Evolutionary conservation across 148 eudicot genomes (phyloP).

Genomic region (Rhododendron williamsianum): DNA sequence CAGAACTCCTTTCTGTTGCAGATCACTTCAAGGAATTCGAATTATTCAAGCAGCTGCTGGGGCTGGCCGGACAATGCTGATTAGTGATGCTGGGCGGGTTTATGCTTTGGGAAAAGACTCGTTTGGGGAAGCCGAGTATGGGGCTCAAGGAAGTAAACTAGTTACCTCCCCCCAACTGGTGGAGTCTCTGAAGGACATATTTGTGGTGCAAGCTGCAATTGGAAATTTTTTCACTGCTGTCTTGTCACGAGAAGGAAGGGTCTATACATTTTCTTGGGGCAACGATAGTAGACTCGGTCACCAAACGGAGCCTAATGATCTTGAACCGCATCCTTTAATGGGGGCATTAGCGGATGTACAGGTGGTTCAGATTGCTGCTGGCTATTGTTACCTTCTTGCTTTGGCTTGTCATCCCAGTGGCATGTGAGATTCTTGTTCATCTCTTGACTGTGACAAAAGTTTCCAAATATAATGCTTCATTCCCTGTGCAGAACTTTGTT

Average conservation of each 20-base stretch:
- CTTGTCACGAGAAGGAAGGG: slow-evolving; percentile 86
- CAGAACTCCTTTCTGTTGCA: slow-evolving; percentile 31
- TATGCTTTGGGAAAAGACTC: slow-evolving; percentile 82
- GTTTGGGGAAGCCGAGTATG: slow-evolving; percentile 77
- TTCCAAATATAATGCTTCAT: neutral
- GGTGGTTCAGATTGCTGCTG: slow-evolving; percentile 88
- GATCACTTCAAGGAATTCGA: slow-evolving; percentile 84
- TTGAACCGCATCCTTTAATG: slow-evolving; percentile 65
- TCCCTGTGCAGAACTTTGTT: neutral
- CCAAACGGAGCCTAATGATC: slow-evolving; percentile 61
- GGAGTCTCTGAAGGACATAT: slow-evolving; percentile 79
- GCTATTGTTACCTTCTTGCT: slow-evolving; percentile 90
- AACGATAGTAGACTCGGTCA: slow-evolving; percentile 67
- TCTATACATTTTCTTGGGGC: slow-evolving; percentile 97
- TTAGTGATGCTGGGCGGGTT: slow-evolving; percentile 72
- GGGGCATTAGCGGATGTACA: slow-evolving; percentile 81
- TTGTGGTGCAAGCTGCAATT: slow-evolving; percentile 91
- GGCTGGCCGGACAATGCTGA: slow-evolving; percentile 82
- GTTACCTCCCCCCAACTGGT: slow-evolving; percentile 59
- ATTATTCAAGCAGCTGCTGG: slow-evolving; percentile 93
- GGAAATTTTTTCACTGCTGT: slow-evolving; percentile 90
- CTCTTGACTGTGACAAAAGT: neutral
- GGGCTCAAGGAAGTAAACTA: slow-evolving; percentile 53
- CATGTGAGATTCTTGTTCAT: slow-evolving; percentile 55
- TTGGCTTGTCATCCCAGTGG: slow-evolving; percentile 82